Conservation (phyloP, 805 yeast species). For the Ascoidea asiatica region DNA sequence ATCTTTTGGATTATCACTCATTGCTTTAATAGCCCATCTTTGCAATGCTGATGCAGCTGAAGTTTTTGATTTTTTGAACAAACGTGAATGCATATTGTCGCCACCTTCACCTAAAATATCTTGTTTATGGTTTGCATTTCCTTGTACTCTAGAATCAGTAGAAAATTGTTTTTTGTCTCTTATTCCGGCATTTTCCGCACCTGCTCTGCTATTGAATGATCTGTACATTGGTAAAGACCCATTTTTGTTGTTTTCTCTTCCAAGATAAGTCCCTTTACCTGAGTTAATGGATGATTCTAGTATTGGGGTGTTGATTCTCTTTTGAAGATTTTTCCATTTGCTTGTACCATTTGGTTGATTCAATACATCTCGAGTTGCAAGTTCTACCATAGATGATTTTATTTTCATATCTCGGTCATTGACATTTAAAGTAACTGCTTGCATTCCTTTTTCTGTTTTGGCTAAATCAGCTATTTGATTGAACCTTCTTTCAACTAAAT, state of each 20-base stretch:
- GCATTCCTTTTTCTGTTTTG: conserved; percentile 6
- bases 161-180: conserved; percentile 74
- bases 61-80: conserved; percentile 34
- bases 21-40: conserved; percentile 35
- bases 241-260: conserved; percentile 12
- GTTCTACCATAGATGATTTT: conserved; percentile 59
- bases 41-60: conserved; percentile 42
- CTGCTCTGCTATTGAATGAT: conserved; percentile 82
- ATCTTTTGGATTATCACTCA: conserved; percentile 13
- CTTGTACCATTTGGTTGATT: conserved; percentile 31
- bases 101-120: conserved; percentile 72
- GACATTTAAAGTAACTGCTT: conserved; percentile 30
- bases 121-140: conserved; percentile 43
- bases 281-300: conserved; percentile 6
- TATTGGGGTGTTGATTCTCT: not conserved
- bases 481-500: conserved; percentile 66
- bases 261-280: conserved; percentile 2
- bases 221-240: conserved; percentile 17
- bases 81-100: conserved; percentile 39
- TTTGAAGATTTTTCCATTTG: conserved; percentile 25
- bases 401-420: conserved; percentile 18
- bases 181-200: conserved; percentile 74
- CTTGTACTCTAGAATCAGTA: conserved; percentile 67
- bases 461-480: conserved; percentile 25
- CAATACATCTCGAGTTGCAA: conserved; percentile 59